Evolutionary conservation across 176 grass and related monocot species (phyloP).

Genomic region (Elymus sibiricus): DNA sequence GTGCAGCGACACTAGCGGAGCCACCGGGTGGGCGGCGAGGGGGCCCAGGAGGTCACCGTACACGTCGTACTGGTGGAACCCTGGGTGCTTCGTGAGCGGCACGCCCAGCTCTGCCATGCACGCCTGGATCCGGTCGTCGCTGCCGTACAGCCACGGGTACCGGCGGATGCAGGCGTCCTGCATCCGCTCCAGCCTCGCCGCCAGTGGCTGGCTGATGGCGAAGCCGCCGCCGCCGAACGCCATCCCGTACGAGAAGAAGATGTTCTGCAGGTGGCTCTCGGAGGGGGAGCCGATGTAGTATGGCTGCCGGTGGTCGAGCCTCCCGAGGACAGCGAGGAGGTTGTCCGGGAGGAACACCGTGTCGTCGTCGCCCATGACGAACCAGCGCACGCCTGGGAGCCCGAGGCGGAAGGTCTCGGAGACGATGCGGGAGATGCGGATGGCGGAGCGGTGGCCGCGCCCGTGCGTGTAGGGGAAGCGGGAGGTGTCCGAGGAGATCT

Average conservation of each 20-base stretch:
- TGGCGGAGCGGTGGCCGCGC: constrained; percentile 62
- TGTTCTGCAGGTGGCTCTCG: constrained; percentile 72
- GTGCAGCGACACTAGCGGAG: constrained; percentile 60
- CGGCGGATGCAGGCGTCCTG: constrained; percentile 62
- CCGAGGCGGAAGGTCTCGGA: constrained; percentile 64
- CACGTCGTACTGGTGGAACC: constrained; percentile 78
- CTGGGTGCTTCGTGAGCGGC: constrained; percentile 57
- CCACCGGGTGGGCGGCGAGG: constrained; percentile 62
- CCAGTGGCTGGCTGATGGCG: constrained; percentile 65
- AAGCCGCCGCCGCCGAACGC: constrained; percentile 74
- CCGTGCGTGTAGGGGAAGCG: constrained; percentile 54
- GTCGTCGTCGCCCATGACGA: constrained; percentile 81
- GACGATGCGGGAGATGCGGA: constrained; percentile 73
- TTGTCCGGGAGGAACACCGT: constrained; percentile 68
- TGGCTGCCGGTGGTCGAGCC: constrained; percentile 62
- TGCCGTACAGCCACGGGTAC: constrained; percentile 64
- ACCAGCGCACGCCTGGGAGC: constrained; percentile 59
- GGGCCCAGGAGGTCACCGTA: constrained; percentile 71
- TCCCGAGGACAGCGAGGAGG: constrained; percentile 44
- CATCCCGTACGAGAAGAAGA: constrained; percentile 73
- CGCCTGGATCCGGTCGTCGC: constrained; percentile 73
- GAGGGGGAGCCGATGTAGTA: constrained; percentile 76
- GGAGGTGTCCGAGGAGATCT: constrained; percentile 54
- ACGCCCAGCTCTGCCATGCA: constrained; percentile 81
- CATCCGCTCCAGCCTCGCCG: constrained; percentile 42